phyloP scores from a whole-genome alignment of 192 early-diverging fungal genomes.

The Coemansia sp. region DNA sequence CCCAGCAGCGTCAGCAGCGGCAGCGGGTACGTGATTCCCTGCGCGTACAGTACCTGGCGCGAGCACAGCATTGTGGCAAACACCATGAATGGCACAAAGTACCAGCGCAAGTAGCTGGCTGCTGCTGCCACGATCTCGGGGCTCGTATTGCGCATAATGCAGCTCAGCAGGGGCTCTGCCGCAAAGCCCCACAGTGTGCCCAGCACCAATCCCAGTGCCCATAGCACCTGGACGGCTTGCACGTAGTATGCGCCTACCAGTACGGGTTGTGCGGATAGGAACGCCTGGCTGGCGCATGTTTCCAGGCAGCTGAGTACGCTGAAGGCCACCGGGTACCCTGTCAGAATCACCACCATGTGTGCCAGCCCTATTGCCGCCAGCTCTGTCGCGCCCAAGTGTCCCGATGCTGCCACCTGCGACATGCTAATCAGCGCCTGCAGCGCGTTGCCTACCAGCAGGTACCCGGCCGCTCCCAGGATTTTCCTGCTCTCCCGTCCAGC shows the following conservation, averaged over 20 bases:
- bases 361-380: conserved; percentile 70
- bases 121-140: conserved; percentile 14
- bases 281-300: conserved; percentile 75
- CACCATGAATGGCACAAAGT: conserved; percentile 47
- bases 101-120: conserved; percentile 44
- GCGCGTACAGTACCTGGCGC: conserved; percentile 44
- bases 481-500: conserved; percentile 16
- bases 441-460: conserved; percentile 60
- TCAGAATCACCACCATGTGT: conserved; percentile 72
- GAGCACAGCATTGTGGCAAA: conserved; percentile 32
- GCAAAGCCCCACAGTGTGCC: conserved; percentile 44
- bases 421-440: conserved; percentile 67
- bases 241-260: conserved; percentile 51
- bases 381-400: conserved; percentile 64
- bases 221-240: conserved; percentile 40
- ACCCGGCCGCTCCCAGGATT: conserved; percentile 32
- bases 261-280: conserved; percentile 47
- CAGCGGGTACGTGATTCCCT: conserved; percentile 49
- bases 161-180: conserved; percentile 17
- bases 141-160: conserved; percentile 21
- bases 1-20: conserved; percentile 47
- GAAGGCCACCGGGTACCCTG: conserved; percentile 69
- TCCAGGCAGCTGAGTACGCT: conserved; percentile 75
- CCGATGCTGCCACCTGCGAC: conserved; percentile 64
- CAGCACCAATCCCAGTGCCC: conserved; percentile 36